These are phyloP conservation scores for Bipolaris cookei DNA, from an alignment of 2,329 filamentous ascomycete species.

Conservation along the genomic window DNA sequence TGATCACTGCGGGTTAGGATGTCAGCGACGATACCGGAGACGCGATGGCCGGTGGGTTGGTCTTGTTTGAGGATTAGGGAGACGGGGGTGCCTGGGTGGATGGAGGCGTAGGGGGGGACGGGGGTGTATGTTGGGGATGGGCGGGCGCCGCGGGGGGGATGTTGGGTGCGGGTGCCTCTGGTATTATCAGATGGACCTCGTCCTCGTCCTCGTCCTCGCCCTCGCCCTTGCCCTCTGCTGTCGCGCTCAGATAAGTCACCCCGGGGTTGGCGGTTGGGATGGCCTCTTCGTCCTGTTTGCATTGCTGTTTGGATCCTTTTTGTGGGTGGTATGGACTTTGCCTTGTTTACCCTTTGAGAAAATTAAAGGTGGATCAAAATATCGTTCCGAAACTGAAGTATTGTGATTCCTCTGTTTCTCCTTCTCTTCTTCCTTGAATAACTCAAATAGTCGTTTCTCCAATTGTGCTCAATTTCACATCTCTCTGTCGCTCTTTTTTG, in stretches of 20 bases:
- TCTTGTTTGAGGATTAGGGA: slow-evolving; percentile 78
- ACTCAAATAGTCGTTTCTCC: too few species aligned
- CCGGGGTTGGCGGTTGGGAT: not conserved
- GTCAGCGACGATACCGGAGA: slow-evolving; percentile 69
- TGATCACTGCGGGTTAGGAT: slow-evolving; percentile 76
- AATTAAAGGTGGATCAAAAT: not conserved
- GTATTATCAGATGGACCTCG: not conserved
- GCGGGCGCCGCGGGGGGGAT: not conserved
- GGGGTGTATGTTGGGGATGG: slow-evolving; percentile 6
- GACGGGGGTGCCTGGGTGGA: slow-evolving; percentile 68
- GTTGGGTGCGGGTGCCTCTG: not conserved
- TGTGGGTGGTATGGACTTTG: too few species aligned
- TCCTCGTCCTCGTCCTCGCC: not conserved
- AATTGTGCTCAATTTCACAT: too few species aligned
- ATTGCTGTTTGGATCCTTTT: not conserved
- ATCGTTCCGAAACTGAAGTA: too few species aligned
- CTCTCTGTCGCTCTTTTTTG: too few species aligned
- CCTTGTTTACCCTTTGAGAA: not conserved
- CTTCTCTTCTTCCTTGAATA: too few species aligned
- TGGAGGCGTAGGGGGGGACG: slow-evolving; percentile 20
- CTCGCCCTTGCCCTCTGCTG: not conserved
- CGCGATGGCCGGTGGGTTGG: slow-evolving; percentile 75
- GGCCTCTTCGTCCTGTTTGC: not conserved
- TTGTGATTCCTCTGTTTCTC: too few species aligned
- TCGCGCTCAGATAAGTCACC: not conserved